Percentiles rank a stretch among this genome's conserved stretches.
phyloP scores from a whole-genome alignment of 2,329 filamentous ascomycete species.

The Cladosporium sp. region DNA sequence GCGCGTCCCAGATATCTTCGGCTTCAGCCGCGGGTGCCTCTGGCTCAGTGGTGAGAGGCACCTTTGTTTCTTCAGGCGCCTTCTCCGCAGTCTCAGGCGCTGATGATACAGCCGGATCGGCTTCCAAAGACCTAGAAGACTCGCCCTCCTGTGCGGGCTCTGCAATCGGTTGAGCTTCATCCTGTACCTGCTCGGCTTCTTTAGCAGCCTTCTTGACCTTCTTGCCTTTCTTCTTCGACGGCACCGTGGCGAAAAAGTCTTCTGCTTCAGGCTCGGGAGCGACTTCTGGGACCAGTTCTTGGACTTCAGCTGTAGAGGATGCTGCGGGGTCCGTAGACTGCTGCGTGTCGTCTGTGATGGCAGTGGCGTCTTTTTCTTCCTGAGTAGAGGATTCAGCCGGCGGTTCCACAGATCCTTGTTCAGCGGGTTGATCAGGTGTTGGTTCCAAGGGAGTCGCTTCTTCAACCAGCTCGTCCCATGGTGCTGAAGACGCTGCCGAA shows the following conservation, averaged over 20 bases:
- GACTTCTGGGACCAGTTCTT: not conserved
- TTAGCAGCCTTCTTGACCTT: conserved; percentile 18
- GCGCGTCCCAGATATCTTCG: conserved; percentile 8
- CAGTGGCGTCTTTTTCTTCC: too few relatives aligned
- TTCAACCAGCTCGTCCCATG: conserved; percentile 5
- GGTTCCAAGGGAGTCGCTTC: not conserved
- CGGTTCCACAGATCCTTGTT: too few relatives aligned
- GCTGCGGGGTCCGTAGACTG: too few relatives aligned
- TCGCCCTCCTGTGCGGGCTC: not conserved
- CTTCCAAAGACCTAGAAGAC: not conserved
- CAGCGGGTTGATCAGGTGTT: not conserved
- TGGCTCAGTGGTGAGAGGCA: not conserved
- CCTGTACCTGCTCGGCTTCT: not conserved
- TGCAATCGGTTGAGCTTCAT: not conserved
- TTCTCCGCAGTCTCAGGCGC: not conserved
- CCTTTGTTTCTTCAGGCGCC: not conserved
- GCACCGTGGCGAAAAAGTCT: conserved; percentile 15
- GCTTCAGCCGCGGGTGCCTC: not conserved
- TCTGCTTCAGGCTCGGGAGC: conserved; percentile 13
- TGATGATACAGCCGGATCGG: not conserved
- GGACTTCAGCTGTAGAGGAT: not conserved
- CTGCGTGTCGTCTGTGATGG: too few relatives aligned
- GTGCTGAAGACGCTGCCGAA: not conserved
- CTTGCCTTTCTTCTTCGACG: conserved; percentile 22
- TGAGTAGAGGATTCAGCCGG: too few relatives aligned